phyloP scores from a whole-genome alignment of 2,329 filamentous ascomycete genomes.

The Hymenoscyphus salicellus region DNA sequence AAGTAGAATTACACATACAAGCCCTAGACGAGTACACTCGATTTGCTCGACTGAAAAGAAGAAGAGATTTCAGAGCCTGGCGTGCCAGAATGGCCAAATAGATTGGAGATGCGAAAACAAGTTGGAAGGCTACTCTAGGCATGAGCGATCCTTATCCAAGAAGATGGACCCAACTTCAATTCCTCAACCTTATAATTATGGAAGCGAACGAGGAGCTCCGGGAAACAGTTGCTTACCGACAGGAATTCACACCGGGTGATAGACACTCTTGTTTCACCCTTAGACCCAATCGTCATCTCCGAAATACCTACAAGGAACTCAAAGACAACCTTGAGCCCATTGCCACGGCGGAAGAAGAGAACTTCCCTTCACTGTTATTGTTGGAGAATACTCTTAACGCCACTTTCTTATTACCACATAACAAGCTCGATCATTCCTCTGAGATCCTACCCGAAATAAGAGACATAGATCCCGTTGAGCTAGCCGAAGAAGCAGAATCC shows the following conservation, averaged over 20 bases:
- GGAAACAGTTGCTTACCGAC: not conserved
- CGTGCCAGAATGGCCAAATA: not conserved
- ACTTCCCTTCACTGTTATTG: not conserved
- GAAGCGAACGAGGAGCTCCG: not conserved
- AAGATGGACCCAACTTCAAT: too few relatives aligned
- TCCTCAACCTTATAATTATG: not conserved
- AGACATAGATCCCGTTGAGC: not conserved
- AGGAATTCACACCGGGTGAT: not conserved
- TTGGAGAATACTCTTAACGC: not conserved
- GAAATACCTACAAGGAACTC: not conserved
- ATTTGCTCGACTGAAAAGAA: not conserved
- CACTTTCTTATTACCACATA: not conserved
- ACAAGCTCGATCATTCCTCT: not conserved
- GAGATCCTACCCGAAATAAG: not conserved
- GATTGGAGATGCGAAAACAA: not conserved
- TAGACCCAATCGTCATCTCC: not conserved
- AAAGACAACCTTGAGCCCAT: not conserved
- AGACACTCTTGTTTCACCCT: not conserved
- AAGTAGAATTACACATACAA: not conserved
- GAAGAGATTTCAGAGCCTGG: not conserved
- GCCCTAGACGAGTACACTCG: not conserved
- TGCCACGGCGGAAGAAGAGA: not conserved
- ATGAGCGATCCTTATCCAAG: not conserved
- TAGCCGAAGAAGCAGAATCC: not conserved
- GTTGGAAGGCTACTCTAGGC: not conserved